phyloP scores from a whole-genome alignment of 768 basidiomycete genomes.

The Boletus reticulatus region DNA sequence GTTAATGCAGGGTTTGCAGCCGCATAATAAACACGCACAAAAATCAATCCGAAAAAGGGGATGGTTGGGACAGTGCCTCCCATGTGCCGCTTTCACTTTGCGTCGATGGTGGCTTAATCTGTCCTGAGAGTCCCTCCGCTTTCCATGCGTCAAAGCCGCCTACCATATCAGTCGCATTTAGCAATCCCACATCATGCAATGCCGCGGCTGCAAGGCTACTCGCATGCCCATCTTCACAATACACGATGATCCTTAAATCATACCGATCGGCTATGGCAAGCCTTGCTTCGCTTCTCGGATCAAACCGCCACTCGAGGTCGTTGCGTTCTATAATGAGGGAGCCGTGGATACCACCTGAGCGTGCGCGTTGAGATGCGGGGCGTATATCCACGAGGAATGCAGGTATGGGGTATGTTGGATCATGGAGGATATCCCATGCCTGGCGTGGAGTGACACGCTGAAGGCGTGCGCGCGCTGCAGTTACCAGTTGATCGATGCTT shows the following conservation, averaged over 20 bases:
- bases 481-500: slow-evolving; percentile 56
- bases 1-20: background rate
- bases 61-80: slow-evolving; percentile 29
- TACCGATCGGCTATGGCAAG: slow-evolving; percentile 71
- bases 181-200: slow-evolving; percentile 65
- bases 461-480: slow-evolving; percentile 57
- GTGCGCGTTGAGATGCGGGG: slow-evolving; percentile 55
- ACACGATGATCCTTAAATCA: slow-evolving; percentile 70
- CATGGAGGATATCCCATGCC: slow-evolving; percentile 59
- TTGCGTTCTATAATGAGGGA: slow-evolving; percentile 76
- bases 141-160: slow-evolving; percentile 77
- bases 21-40: background rate
- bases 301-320: slow-evolving; percentile 77
- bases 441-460: slow-evolving; percentile 60
- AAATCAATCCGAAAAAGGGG: slow-evolving; percentile 24
- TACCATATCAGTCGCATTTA: slow-evolving; percentile 75
- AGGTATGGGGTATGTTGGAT: slow-evolving; percentile 52
- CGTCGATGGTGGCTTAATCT: slow-evolving; percentile 34
- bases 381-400: slow-evolving; percentile 80
- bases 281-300: slow-evolving; percentile 59
- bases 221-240: slow-evolving; percentile 72
- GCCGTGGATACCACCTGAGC: slow-evolving; percentile 59
- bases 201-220: slow-evolving; percentile 71
- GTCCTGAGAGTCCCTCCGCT: slow-evolving; percentile 60
- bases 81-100: slow-evolving; percentile 29